Base-by-base conservation (phyloP, 2,329 filamentous ascomycete genomes). In the Xylariaceae sp. region DNA sequence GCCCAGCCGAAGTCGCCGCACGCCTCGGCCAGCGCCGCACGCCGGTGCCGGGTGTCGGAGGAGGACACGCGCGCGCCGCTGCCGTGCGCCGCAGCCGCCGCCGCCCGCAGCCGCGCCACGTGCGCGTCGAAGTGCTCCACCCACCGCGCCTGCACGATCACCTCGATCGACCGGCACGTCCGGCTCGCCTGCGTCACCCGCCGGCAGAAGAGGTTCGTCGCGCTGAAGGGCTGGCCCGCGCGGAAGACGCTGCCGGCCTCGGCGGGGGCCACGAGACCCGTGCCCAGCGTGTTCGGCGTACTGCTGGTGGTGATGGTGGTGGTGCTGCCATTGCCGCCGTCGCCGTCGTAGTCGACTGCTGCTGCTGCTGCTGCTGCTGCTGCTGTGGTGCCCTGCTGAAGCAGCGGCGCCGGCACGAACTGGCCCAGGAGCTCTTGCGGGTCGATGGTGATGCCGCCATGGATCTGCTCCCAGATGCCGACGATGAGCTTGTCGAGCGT, bases 141-240 rank as follows among this genome's bases (percentile, higher is more conserved):
- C 72, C 72, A 76, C 19, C 68, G 64, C 4, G 71, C 69, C 44
- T 75, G 71, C 2, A 75, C 67, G 16, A 75, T 70, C 37, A 75
- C 70, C 47, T 75, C 71, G n/a, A 75, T 56, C 1, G 70, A 70
- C n/a, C 71, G 58, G 34, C 65, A 72, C 1, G 70, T 66, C 11
- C 69, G 63, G 43, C 67, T 70, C n/a, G 68, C 55, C 37, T 57
- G 53, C 11, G 53, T 56, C 1, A 56, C 46, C 40, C 42, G 60
- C 10, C 51, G 46, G 39, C 53, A 57, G 35, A 58, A 50, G 6
- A 47, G 36, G 31, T 55, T 58, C 24, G 49, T 53, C 30, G 45
- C 50, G 35, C 47, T 56, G 36, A 58, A 58, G 13, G 47, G 47
- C 3, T 33, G 33, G 24, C 32, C 37, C 10, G 31, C 17, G 9